Evolutionary conservation across 176 grass and related monocot species (phyloP).

Genomic region (sorghum (Sorghum bicolor)): Sorghum_bicolor_NCBIv3 NC_012878.2:57350001-57350500

Average conservation of each 20-base stretch:
- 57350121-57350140: not conserved
- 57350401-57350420: no score
- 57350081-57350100: no score
- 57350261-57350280: rapidly evolving
- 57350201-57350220: not conserved
- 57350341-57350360: not conserved
- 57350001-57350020: no score
- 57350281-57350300: not conserved
- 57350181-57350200: not conserved
- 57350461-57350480: no score
- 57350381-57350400: no score
- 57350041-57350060: no score
- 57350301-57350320: not conserved
- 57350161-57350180: not conserved
- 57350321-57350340: not conserved
- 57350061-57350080: no score
- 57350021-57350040: no score
- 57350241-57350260: not conserved
- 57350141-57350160: not conserved
- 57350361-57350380: not conserved
- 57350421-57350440: no score
- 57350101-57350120: no score
- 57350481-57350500: not conserved
- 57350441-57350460: no score
- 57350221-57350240: not conserved